phyloP scores from a whole-genome alignment of 148 eudicot species.

The Silene uniflora region DNA sequence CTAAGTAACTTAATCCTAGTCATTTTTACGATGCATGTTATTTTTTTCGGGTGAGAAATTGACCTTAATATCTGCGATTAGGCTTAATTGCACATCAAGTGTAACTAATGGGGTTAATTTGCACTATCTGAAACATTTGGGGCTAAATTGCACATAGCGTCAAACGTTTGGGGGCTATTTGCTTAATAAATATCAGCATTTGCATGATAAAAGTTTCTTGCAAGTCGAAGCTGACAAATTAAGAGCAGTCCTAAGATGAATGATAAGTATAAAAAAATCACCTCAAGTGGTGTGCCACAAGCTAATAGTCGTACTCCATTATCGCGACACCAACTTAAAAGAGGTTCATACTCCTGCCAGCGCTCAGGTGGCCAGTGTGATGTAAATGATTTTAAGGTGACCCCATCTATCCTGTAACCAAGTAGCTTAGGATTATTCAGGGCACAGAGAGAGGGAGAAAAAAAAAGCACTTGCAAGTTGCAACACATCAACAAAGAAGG shows the following conservation, averaged over 20 bases:
- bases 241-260: neutral
- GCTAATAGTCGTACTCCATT: constrained; percentile 71
- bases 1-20: no score
- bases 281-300: constrained; percentile 95
- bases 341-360: constrained; percentile 93
- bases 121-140: no score
- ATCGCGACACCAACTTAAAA: constrained; percentile 74
- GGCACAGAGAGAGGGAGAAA: neutral
- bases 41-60: no score
- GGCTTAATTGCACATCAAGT: no score
- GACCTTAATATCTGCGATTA: no score
- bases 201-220: neutral
- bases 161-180: no score
- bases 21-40: no score
- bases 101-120: no score
- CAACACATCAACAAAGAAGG: neutral
- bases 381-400: constrained; percentile 54
- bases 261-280: constrained; percentile 25
- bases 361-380: constrained; percentile 83
- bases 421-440: constrained; percentile 21
- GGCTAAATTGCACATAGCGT: no score
- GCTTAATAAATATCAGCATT: neutral
- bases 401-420: constrained; percentile 74
- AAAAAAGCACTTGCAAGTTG: neutral
- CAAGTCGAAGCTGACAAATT: neutral